Percentiles rank a stretch among this genome's conserved stretches.
These are phyloP conservation scores for Nigrograna mackinnonii DNA, from an alignment of 2,329 filamentous ascomycete genomes.

Conservation along the genomic window DNA sequence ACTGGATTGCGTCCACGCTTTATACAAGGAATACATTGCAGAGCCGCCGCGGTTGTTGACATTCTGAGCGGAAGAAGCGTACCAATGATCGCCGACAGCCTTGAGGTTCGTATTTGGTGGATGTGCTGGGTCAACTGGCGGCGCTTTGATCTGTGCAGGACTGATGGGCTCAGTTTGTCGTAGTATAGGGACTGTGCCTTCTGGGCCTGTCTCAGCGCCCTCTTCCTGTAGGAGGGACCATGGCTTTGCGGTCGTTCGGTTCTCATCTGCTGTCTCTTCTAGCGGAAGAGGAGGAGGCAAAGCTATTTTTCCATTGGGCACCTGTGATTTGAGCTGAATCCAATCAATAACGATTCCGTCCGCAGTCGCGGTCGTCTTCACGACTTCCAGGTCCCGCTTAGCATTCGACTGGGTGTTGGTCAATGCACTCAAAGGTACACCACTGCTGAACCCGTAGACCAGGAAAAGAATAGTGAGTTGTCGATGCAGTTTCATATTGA, in stretches of 20 bases:
- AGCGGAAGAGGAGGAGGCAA: slow-evolving; percentile 10
- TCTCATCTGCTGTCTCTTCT: slow-evolving; percentile 1
- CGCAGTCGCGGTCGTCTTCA: slow-evolving; percentile 8
- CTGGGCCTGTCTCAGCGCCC: slow-evolving; percentile 7
- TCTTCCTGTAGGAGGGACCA: slow-evolving; percentile 3
- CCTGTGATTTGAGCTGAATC: slow-evolving; percentile 11
- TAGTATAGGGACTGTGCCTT: slow-evolving; percentile 12
- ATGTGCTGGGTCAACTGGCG: slow-evolving; percentile 1
- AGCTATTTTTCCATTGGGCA: slow-evolving; percentile 12
- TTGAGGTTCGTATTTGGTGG: slow-evolving; percentile 1
- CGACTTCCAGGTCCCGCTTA: slow-evolving; percentile 4
- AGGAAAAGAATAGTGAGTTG: too few species aligned
- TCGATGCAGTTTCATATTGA: too few species aligned
- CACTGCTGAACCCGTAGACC: too few species aligned
- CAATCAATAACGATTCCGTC: slow-evolving; percentile 15
- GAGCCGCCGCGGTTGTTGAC: slow-evolving; percentile 14
- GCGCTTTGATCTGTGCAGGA: slow-evolving; percentile 4
- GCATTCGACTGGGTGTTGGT: too few species aligned
- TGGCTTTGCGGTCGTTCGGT: slow-evolving; percentile 8
- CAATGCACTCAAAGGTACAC: too few species aligned
- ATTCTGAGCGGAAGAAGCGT: slow-evolving; percentile 13
- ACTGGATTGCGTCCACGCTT: slow-evolving; percentile 12
- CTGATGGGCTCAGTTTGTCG: not conserved
- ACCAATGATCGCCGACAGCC: slow-evolving; percentile 17
- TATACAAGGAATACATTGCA: slow-evolving; percentile 14